Conservation (phyloP, 75 land plant genomes). For the Pinus tabuliformis region DNA sequence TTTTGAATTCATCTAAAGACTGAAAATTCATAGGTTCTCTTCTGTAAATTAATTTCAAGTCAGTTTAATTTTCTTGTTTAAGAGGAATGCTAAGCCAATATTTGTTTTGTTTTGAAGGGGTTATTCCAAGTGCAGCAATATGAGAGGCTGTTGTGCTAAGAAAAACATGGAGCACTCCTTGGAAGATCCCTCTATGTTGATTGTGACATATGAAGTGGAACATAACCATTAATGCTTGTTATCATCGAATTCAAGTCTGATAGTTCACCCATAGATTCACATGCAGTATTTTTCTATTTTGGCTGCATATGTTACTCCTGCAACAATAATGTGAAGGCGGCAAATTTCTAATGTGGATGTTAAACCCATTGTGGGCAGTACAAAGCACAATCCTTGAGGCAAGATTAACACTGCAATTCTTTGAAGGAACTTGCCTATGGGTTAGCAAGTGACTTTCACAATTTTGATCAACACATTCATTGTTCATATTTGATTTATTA, state of each 20-base stretch:
- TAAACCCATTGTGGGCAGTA: conserved; percentile 2
- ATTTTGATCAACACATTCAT: conserved; percentile 6
- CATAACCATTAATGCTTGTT: conserved; percentile 12
- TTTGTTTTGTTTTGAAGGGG: conserved; percentile 30
- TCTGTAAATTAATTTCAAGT: no score
- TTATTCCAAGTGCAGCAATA: conserved; percentile 56
- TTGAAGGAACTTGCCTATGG: not conserved
- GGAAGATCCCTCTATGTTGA: conserved; percentile 47
- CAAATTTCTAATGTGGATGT: not conserved
- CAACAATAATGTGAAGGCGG: not conserved
- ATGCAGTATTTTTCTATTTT: conserved; percentile 1
- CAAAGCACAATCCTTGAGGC: not conserved
- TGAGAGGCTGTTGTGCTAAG: conserved; percentile 50
- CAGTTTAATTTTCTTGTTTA: no score
- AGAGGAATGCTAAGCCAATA: not conserved
- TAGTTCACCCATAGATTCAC: conserved; percentile 5
- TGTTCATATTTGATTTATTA: conserved; percentile 1
- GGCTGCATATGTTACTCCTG: not conserved
- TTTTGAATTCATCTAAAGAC: no score
- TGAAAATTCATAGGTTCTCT: no score
- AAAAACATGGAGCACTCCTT: conserved; percentile 51
- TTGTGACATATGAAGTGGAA: conserved; percentile 59
- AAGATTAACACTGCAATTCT: conserved; percentile 6
- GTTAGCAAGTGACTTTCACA: not conserved
- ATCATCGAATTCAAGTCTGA: conserved; percentile 3